phyloP scores from a whole-genome alignment of 176 grass and related monocot genomes.

The Zizania latifolia region DNA sequence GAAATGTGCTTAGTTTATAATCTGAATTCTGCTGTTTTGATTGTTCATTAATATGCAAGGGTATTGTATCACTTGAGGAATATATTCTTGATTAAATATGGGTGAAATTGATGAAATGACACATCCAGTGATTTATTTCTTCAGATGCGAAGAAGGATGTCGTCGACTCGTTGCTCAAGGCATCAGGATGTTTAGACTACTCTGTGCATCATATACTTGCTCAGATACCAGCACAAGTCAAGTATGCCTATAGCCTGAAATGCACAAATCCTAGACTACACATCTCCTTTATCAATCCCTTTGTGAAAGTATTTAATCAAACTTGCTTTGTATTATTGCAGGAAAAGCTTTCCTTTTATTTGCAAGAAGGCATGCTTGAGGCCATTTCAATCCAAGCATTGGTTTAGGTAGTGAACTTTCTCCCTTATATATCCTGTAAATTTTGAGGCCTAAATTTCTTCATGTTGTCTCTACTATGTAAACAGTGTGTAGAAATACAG shows the following conservation, averaged over 20 bases:
- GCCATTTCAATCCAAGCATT: slow-evolving; percentile 77
- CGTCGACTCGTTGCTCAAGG: slow-evolving; percentile 75
- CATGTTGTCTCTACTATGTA: neutral
- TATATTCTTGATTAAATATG: neutral
- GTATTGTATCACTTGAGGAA: neutral
- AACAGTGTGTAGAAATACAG: slow-evolving; percentile 83
- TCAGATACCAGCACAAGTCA: slow-evolving; percentile 62
- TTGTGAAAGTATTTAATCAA: neutral
- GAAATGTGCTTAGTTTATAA: neutral
- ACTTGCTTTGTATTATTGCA: slow-evolving; percentile 13
- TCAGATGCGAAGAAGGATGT: slow-evolving; percentile 72
- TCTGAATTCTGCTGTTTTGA: neutral
- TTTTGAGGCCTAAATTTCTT: neutral
- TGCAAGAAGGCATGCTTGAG: slow-evolving; percentile 79
- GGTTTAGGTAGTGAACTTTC: slow-evolving; percentile 48
- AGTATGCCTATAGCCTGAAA: slow-evolving; percentile 36
- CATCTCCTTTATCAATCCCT: neutral
- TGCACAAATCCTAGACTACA: neutral
- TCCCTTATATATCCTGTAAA: neutral
- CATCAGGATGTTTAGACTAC: slow-evolving; percentile 85
- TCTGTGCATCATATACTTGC: slow-evolving; percentile 59
- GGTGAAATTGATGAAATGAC: neutral
- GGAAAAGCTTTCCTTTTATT: slow-evolving; percentile 71
- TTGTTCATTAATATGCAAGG: neutral
- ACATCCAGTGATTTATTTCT: neutral